Base-by-base conservation (phyloP, 106 monocot species). In the Dendrobium nobile region DNA sequence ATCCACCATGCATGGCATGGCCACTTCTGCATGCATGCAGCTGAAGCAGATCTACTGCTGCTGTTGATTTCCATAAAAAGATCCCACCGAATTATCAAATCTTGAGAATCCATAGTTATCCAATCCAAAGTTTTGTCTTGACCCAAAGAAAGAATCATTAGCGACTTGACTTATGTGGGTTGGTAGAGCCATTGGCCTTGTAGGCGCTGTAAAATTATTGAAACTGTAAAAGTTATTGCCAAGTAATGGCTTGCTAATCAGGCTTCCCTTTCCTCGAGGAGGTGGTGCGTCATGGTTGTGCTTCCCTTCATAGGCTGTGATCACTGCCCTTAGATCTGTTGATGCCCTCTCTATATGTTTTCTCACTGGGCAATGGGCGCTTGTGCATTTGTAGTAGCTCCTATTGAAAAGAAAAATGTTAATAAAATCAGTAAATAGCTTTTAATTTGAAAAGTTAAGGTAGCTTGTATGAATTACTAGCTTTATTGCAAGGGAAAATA, bases 331-430 rank as follows among this genome's bases (percentile, higher is more conserved):
- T 27, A 92, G 87, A 84, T 94, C 94, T 78, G 91, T 88, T 0
- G 94, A 91, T 33, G 94, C 91, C 78, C 94, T 88, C 85, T 94
- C 94, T n/a, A 94, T 92, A 56, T 92, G 94, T 78, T 94, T 94
- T 22, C 94, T 76, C 20, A 94, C 94, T 2, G 85, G 84, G 79
- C 94, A 94, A 11, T 88, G 89, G 3, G 80, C 79, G 45, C 78
- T 79, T 4, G 94, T 94, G 82, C 94, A 94, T 84, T 92, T 94
- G 79, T 94, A 94, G 84, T 94, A 94, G 85, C 94, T 94, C 81
- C 94, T 94, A 85, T 70, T 7, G 9, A 64, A 7, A 22, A n/a
- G 19, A 54, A 64, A 24, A 64, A 51, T 51, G 51, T 13, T 51
- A 51, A 15, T 13, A 51, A 51, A 51, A 51, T 37, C 2, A 37